phyloP scores from a whole-genome alignment of 2,329 filamentous ascomycete genomes.

The Monosporascus sp. region DNA sequence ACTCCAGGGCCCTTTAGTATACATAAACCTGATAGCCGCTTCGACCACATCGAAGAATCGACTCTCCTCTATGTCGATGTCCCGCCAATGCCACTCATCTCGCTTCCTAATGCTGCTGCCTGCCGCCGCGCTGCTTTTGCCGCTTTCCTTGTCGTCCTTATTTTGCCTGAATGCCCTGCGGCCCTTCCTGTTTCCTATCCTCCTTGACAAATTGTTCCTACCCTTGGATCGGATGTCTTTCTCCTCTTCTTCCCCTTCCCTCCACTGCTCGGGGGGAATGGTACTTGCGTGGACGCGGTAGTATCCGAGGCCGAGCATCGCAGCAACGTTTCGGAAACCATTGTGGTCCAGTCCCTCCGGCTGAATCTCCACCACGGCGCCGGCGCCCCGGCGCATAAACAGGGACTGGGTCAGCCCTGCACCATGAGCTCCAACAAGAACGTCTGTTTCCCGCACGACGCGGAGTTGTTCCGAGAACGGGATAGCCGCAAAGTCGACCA shows the following conservation, averaged over 20 bases:
- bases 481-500: slow-evolving; percentile 34
- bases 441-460: slow-evolving; percentile 31
- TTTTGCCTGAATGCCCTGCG: not conserved
- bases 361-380: slow-evolving; percentile 37
- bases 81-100: slow-evolving; percentile 5
- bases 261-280: slow-evolving; percentile 2
- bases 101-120: slow-evolving; percentile 15
- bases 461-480: slow-evolving; percentile 32
- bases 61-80: slow-evolving; percentile 6
- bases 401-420: slow-evolving; percentile 38
- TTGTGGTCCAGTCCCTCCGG: slow-evolving; percentile 30
- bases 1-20: slow-evolving; percentile 5
- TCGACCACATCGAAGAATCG: slow-evolving; percentile 6
- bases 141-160: not conserved
- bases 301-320: slow-evolving; percentile 31
- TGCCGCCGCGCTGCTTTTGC: not conserved
- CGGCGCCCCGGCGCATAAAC: slow-evolving; percentile 30
- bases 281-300: slow-evolving; percentile 29
- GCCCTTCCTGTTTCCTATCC: not conserved
- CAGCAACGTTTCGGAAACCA: slow-evolving; percentile 38
- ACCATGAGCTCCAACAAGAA: slow-evolving; percentile 40
- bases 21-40: slow-evolving; percentile 8
- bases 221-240: not conserved
- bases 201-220: not conserved
- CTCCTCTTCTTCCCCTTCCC: slow-evolving; percentile 1